Percentiles rank a stretch among this genome's conserved stretches.
phyloP scores from a whole-genome alignment of 169 alveolate genomes.

The Babesia ovis region DNA sequence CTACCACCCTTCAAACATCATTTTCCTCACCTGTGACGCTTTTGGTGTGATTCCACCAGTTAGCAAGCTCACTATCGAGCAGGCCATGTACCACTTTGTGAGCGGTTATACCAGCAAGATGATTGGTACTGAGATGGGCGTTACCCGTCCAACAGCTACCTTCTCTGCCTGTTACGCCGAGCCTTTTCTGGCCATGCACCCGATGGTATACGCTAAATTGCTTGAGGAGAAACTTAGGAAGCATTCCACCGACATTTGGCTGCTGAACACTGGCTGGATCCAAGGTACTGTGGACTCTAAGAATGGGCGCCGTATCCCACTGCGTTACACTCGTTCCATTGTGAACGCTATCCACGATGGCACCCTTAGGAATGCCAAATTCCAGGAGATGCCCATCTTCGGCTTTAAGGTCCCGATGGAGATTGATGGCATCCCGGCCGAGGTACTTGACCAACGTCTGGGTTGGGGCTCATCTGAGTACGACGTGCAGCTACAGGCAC shows the following conservation, averaged over 20 bases:
- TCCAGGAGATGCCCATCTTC: conserved; percentile 83
- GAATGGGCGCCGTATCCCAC: conserved; percentile 88
- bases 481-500: conserved; percentile 65
- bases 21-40: conserved; percentile 94
- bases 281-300: conserved; percentile 89
- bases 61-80: conserved; percentile 84
- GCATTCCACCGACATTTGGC: conserved; percentile 79
- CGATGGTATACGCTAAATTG: conserved; percentile 89
- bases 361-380: conserved; percentile 63
- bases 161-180: conserved; percentile 97
- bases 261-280: conserved; percentile 95
- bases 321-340: conserved; percentile 86
- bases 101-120: conserved; percentile 95
- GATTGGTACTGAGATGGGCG: conserved; percentile 93
- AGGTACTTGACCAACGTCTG: conserved; percentile 81
- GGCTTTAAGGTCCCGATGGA: conserved; percentile 81
- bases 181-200: conserved; percentile 93
- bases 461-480: conserved; percentile 88
- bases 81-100: conserved; percentile 93
- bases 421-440: conserved; percentile 83
- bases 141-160: conserved; percentile 90
- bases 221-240: conserved; percentile 59
- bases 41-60: conserved; percentile 96
- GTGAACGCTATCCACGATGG: conserved; percentile 89
- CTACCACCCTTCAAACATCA: conserved; percentile 92